Base-by-base conservation (phyloP, 1,284 basidiomycete genomes). In the Leucoagaricus sp. region DNA sequence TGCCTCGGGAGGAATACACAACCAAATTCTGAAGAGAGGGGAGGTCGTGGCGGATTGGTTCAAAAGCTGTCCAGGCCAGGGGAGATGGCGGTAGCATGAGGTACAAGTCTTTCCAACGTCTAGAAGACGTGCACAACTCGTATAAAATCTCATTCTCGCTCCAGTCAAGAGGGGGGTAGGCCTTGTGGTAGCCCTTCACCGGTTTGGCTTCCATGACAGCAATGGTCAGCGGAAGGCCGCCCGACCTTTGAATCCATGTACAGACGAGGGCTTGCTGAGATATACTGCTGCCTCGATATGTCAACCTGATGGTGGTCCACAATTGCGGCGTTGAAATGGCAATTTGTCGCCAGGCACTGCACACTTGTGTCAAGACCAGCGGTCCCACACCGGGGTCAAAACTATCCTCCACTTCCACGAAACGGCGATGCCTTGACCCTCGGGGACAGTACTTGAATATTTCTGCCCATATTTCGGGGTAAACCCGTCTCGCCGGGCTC, bases 301-400 rank as follows among this genome's bases (percentile, higher is more conserved):
- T 44, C 23, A 63, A 28, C 40, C 56, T 53, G 15, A 63, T 50
- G 6, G 44, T 46, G 10, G 60, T 59, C 61, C 61, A 63, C 23
- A 63, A 34, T 21, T 57, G 46, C 15, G 61, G 61, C 21, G 57
- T 61, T 15, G 58, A 44, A n/a, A 63, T 47, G 34, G 61, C 61
- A 33, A 61, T 55, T n/a, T 41, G 26, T 4, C 61, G 53, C 61
- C 61, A 63, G 9, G 53, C 52, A 13, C 58, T 53, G 28, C 61
- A 63, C 10, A 63, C 53, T 29, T 60, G 60, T 10, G 60, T 58
- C 17, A 63, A 59, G 13, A 61, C 23, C 47, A 63, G 26, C 3
- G 61, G 61, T 19, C 60, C 60, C n/a, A 41, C 50, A n/a, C 40
- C 52, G 2, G 60, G 53, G 41, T 61, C 58, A 53, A 61, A 61